Evolutionary conservation across 1,139 yeast species (phyloP).

Genomic region (Candida tunisiensis): DNA sequence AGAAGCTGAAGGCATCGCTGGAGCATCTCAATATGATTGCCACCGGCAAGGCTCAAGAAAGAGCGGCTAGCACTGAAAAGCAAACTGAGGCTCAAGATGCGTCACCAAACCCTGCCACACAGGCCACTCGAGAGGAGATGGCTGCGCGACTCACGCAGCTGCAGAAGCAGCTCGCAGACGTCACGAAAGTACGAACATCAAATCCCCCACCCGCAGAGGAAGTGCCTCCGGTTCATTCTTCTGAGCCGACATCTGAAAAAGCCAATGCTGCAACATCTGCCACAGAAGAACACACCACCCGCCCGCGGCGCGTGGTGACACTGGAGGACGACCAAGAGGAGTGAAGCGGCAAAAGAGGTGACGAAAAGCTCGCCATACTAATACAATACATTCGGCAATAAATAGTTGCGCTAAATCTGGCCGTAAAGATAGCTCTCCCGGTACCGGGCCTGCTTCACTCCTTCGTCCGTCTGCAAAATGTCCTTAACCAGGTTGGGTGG

Average conservation of each 20-base stretch:
- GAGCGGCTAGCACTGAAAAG: not conserved
- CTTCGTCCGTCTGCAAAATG: not conserved
- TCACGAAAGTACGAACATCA: conserved; percentile 1
- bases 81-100: too few relatives aligned
- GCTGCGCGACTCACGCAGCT: too few relatives aligned
- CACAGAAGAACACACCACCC: not conserved
- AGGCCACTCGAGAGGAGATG: too few relatives aligned
- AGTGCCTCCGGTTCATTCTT: conserved; percentile 3
- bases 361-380: not conserved
- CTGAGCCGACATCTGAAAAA: conserved; percentile 2
- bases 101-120: too few relatives aligned
- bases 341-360: not conserved
- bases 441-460: not conserved
- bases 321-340: not conserved
- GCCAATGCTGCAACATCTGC: not conserved
- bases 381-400: not conserved
- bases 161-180: conserved; percentile 2
- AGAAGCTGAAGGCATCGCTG: too few relatives aligned
- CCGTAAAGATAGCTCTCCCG: not conserved
- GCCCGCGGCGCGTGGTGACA: not conserved
- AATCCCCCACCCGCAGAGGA: conserved; percentile 3
- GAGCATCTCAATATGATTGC: too few relatives aligned
- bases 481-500: conserved; percentile 20
- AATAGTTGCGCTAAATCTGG: not conserved
- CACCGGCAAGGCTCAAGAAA: not conserved